Evolutionary conservation across 331 rosid species (phyloP).

Genomic region (Dryas integrifolia): DNA sequence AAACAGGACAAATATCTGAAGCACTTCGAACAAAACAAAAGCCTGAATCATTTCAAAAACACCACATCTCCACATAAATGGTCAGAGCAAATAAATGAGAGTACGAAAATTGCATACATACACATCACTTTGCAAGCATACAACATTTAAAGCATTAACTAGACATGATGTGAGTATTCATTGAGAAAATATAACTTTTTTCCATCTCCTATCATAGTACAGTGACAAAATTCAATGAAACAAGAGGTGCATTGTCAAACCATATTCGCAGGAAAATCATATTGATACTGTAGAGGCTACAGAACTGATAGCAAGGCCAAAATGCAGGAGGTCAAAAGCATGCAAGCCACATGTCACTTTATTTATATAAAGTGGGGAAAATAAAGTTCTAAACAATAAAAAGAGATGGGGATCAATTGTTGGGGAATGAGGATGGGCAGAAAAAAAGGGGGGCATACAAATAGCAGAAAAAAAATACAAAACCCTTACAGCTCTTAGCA

Average conservation of each 20-base stretch:
- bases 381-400: not conserved
- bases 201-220: too few relatives aligned
- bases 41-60: too few relatives aligned
- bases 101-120: not conserved
- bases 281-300: not conserved
- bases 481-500: too few relatives aligned
- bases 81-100: too few relatives aligned
- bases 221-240: not conserved
- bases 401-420: not conserved
- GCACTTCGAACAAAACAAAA: too few relatives aligned
- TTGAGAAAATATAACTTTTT: too few relatives aligned
- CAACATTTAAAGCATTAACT: not conserved
- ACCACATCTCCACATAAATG: too few relatives aligned
- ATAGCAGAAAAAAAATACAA: too few relatives aligned
- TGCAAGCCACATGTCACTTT: not conserved
- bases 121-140: not conserved
- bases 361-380: not conserved
- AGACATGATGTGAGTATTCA: too few relatives aligned
- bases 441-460: not conserved
- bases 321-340: not conserved
- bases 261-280: not conserved
- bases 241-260: not conserved
- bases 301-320: not conserved
- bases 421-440: not conserved
- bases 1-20: not conserved